Percentiles rank a stretch among this genome's conserved stretches.
Conservation (phyloP, 306 rosid genomes). For the Trichosanthes cucumerina region DNA sequence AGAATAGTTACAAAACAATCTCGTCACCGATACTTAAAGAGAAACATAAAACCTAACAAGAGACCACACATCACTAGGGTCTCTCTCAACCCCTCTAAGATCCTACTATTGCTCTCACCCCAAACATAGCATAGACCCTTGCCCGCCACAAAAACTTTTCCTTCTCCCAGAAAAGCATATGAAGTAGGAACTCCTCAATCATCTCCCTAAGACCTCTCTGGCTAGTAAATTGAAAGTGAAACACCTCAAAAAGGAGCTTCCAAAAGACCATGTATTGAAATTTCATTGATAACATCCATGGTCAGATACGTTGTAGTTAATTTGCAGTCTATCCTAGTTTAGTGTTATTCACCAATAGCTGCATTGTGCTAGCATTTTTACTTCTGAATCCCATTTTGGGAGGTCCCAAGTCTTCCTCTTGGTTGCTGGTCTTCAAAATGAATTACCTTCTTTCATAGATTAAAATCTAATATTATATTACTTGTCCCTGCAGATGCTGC, state of each 20-base stretch:
- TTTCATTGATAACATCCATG: background rate
- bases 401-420: slow-evolving; percentile 3
- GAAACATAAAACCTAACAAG: background rate
- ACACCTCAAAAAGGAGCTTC: background rate
- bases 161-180: background rate
- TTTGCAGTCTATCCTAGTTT: background rate
- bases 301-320: background rate
- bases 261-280: background rate
- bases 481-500: slow-evolving; percentile 73
- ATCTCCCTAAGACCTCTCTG: no score
- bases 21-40: background rate
- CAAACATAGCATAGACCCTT: background rate
- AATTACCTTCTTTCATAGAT: background rate
- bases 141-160: background rate
- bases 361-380: background rate
- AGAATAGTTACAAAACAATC: background rate
- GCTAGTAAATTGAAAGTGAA: background rate
- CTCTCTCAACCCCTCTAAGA: no score
- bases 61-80: background rate
- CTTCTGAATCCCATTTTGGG: background rate
- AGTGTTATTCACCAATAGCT: background rate
- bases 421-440: background rate
- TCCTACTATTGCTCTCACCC: no score
- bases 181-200: background rate
- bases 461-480: slow-evolving; percentile 15